Evolutionary conservation across 2,329 filamentous ascomycete species (phyloP), one percentile per base, ranked within the genome.

Genomic region (Cladophialophora exuberans): DNA sequence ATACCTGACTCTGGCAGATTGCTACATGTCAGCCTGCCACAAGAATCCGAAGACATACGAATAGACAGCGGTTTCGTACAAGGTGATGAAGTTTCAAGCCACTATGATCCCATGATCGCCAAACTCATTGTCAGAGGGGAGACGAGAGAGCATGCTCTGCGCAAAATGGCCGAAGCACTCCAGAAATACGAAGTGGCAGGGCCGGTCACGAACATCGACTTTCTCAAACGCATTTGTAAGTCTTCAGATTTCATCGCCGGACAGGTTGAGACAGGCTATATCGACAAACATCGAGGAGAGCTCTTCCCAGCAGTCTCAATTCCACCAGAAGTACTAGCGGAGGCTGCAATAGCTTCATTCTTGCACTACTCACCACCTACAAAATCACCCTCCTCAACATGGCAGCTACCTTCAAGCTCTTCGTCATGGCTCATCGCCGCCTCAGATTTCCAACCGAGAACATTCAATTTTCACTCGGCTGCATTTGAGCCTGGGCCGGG

Each of bases 51-150:
- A 1, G 88, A 91, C 60, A 83, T 97, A 26, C 86, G 94, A 35
- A 91, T 99, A 62, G 94, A 99, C 67, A 91, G 92, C 41, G 94
- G 94, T 1, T 97, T 97, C 70, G 83, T 92, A 13, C 82, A 91
- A 63, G 94, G 94, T 22, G 93, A 96, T 69, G 90, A 90, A 60
- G 89, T 99, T 2, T 95, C 92, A 0, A 90, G 93, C 55, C 89
- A 94, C 51, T 99, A 99, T 72, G 94, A 99, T 65, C 94, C 94
- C 23, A 99, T 99, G 94, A 96, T 99, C 63, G 90, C 94, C 39
- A 99, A 99, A 75, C 82, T 99, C 48, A 99, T 99, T 64, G 90
- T 97, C 4, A 84, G 89, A 54, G 94, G 89, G 0, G 82, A 84
- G 13, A 87, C 87, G 53, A 83, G 94, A 56, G 83, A 88, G 68